Conservation (phyloP, 768 basidiomycete species). For the Phlebiopsis flavidoalba region DNA sequence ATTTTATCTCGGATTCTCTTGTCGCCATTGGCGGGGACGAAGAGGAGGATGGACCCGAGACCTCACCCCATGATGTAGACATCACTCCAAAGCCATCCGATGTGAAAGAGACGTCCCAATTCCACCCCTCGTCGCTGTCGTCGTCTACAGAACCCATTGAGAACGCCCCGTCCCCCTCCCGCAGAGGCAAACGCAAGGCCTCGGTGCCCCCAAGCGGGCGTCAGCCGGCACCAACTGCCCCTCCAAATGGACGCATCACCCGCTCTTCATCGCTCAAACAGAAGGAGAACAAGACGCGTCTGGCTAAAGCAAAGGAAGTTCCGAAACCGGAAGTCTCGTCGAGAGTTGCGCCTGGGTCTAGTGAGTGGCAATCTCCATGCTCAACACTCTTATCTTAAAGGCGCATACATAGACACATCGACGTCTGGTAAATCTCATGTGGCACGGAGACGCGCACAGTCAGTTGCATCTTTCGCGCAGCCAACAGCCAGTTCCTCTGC, state of each 20-base stretch:
- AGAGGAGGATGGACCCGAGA: not conserved
- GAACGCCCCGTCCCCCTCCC: not conserved
- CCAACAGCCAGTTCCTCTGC: conserved; percentile 17
- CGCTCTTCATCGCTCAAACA: conserved; percentile 12
- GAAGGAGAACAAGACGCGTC: conserved; percentile 7
- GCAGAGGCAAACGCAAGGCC: not conserved
- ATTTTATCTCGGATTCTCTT: not conserved
- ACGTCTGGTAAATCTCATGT: not conserved
- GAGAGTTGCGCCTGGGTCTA: not conserved
- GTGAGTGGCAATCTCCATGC: not conserved
- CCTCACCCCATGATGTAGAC: not conserved
- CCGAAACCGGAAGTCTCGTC: not conserved
- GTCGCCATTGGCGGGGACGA: not conserved
- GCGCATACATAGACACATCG: not conserved
- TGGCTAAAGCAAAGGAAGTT: not conserved
- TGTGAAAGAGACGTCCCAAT: not conserved
- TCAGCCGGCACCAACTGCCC: not conserved
- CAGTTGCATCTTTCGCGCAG: not conserved
- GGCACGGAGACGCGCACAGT: not conserved
- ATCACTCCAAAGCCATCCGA: not conserved
- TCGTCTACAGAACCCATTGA: not conserved
- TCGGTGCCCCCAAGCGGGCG: not conserved
- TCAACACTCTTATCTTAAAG: not conserved
- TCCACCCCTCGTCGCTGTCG: not conserved
- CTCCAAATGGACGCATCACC: conserved; percentile 7